phyloP scores from a whole-genome alignment of 148 eudicot genomes.

The Cornus florida region DNA sequence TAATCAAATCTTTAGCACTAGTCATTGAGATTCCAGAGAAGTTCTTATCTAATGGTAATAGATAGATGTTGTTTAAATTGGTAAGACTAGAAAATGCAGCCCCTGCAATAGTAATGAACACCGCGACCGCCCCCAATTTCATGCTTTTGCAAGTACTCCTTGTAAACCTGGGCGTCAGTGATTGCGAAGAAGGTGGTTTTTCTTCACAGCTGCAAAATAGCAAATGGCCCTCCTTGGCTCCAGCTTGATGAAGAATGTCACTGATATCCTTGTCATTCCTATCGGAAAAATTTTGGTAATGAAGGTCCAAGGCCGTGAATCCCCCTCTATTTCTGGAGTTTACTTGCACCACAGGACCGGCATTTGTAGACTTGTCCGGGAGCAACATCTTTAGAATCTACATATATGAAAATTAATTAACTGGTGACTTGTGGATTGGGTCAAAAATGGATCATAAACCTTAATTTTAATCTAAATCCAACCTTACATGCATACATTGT shows the following conservation, averaged over 20 bases:
- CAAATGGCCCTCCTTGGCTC: background rate
- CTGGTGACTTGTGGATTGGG: background rate
- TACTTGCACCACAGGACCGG: background rate
- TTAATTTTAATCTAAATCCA: too few species aligned
- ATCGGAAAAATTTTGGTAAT: background rate
- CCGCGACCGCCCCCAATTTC: background rate
- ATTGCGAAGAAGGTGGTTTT: too few species aligned
- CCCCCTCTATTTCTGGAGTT: background rate
- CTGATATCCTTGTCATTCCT: background rate
- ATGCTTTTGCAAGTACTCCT: background rate
- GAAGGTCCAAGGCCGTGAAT: background rate
- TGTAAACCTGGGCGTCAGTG: background rate
- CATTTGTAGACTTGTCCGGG: background rate
- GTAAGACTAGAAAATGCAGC: background rate
- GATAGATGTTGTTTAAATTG: background rate
- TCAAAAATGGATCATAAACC: background rate
- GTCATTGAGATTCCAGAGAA: background rate
- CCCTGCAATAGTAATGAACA: background rate
- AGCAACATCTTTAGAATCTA: background rate
- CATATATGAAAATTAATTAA: background rate
- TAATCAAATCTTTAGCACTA: background rate
- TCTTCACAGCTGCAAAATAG: too few species aligned
- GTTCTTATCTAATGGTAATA: background rate
- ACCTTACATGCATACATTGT: too few species aligned
- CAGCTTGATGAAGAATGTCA: background rate